These are phyloP conservation scores for Penicillium sp. DNA, from an alignment of 2,329 filamentous ascomycete species.

Conservation along the genomic window DNA sequence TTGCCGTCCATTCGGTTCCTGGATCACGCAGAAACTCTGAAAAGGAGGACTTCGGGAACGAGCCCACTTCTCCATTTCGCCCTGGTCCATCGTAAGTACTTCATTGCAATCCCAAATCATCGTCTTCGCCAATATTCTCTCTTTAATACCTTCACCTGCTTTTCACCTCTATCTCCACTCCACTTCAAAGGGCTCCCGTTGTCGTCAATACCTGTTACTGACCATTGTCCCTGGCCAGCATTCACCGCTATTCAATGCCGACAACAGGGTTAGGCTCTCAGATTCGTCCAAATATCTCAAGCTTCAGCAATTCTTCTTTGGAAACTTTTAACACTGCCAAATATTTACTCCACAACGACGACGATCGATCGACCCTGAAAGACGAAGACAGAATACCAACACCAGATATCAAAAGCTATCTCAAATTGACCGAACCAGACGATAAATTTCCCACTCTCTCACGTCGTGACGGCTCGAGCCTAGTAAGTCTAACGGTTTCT, in stretches of 20 bases:
- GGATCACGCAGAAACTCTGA: slow-evolving; percentile 87
- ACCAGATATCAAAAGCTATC: slow-evolving; percentile 70
- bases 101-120: background rate
- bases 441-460: slow-evolving; percentile 80
- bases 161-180: background rate
- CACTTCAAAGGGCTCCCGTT: background rate
- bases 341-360: slow-evolving; percentile 86
- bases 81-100: slow-evolving; percentile 77
- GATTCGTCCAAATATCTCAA: slow-evolving; percentile 35
- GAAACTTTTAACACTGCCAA: slow-evolving; percentile 85
- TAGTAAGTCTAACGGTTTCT: slow-evolving; percentile 50
- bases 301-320: slow-evolving; percentile 49
- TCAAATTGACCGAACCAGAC: slow-evolving; percentile 74
- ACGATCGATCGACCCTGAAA: slow-evolving; percentile 58
- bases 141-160: background rate
- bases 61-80: slow-evolving; percentile 64
- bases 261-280: slow-evolving; percentile 57
- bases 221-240: slow-evolving; percentile 52
- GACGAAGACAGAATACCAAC: slow-evolving; percentile 59
- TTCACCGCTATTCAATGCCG: slow-evolving; percentile 94
- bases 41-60: slow-evolving; percentile 80
- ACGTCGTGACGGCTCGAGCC: slow-evolving; percentile 56
- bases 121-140: background rate
- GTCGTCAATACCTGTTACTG: slow-evolving; percentile 6
- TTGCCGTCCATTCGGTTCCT: slow-evolving; percentile 84